Conservation (phyloP, 2,329 filamentous ascomycete genomes). For the Fusarium pseudonygamai region DNA sequence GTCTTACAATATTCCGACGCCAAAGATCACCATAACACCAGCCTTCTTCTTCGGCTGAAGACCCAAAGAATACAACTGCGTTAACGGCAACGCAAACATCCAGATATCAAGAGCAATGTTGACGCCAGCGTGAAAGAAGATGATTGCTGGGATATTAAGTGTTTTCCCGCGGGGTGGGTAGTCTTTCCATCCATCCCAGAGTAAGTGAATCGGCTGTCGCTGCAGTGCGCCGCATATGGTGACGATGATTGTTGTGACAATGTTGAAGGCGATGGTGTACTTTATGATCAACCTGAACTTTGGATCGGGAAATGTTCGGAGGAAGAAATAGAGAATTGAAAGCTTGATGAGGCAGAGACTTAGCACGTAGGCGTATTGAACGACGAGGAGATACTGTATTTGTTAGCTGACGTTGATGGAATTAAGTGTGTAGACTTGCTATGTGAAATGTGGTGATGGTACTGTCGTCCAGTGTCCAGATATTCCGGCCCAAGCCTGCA, state of each 20-base stretch:
- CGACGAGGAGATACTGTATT: neutral
- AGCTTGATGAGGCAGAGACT: conserved; percentile 3
- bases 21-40: neutral
- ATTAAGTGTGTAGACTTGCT: neutral
- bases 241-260: neutral
- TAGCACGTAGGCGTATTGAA: neutral
- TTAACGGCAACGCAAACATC: conserved; percentile 4
- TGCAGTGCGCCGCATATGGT: neutral
- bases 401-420: rapidly evolving
- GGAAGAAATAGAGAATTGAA: conserved; percentile 4
- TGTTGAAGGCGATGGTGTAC: neutral
- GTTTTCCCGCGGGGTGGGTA: neutral
- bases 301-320: neutral
- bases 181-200: conserved; percentile 1
- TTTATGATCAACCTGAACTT: neutral
- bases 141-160: neutral
- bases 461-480: neutral
- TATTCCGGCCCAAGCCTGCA: neutral
- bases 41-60: neutral
- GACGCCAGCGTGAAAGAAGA: neutral
- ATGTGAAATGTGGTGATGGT: neutral
- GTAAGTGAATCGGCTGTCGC: neutral
- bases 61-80: neutral
- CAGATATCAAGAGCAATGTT: neutral
- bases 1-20: conserved; percentile 1